Base-by-base conservation (phyloP, 495 filamentous ascomycete genomes). In the Lophiostoma macrostomum region DNA sequence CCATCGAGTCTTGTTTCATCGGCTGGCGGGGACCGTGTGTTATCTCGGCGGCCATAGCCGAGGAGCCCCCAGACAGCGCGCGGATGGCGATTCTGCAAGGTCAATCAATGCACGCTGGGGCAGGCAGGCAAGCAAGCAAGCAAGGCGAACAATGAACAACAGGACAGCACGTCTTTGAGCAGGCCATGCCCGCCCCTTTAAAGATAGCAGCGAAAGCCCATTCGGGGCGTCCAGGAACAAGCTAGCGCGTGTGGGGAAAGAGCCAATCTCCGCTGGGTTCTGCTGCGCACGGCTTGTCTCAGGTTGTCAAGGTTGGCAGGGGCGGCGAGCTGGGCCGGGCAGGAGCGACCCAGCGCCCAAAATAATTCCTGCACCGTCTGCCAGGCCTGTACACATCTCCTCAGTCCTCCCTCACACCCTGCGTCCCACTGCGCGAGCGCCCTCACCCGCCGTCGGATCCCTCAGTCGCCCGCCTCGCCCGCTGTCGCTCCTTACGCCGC, bases 401-500 rank as follows among this genome's bases (percentile, higher is more conserved):
- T 32, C 5, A 20, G 19, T 18, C 36, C 5, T 19, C 19, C 23
- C 18, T 20, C 24, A 19, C n/a, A n/a, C 14, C 12, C 32, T 6
- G 12, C 50, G 18, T n/a, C 14, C 13, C 16, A 29, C 12, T 27
- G 14, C 37, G 23, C 23, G 18, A 3, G 38, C 18, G 14, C n/a
- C 19, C 39, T 14, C 6, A 20, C 13, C 27, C 8, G 3, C 5
- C 27, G 1, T 37, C 12, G 4, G 14, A 1, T 19, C 20, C 16
- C 41, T 41, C 24, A n/a, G n/a, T n/a, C n/a, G n/a, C n/a, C n/a
- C 49, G 7, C 37, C 6, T 12, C 5, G 20, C 22, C 13, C 39
- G 18, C 32, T 28, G 40, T 31, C 48, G 48, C 55, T 53, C 48
- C 48, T 53, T 58, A 5, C 24, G 25, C 39, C 45, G 47, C 29